Evolutionary conservation across 192 early-diverging fungal species (phyloP).

Genomic region (Podila minutissima): DNA sequence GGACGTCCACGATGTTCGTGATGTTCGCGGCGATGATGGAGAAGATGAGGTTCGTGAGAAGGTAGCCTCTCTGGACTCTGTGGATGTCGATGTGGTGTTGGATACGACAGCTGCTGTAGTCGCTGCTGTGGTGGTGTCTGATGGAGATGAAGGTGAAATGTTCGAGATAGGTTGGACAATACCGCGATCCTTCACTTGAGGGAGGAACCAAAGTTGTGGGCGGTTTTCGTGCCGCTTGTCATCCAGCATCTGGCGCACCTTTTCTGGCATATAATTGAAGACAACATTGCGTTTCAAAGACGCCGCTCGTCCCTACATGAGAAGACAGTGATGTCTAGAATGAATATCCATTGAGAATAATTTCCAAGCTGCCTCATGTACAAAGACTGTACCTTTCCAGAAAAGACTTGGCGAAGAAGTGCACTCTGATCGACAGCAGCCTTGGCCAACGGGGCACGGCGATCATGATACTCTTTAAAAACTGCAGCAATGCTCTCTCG

Average conservation of each 20-base stretch:
- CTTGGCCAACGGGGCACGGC: constrained; percentile 25
- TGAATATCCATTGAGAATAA: neutral
- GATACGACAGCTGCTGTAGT: neutral
- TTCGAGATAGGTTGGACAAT: constrained; percentile 11
- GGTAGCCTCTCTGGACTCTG: neutral
- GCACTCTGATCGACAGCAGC: constrained; percentile 39
- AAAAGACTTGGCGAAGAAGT: constrained; percentile 28
- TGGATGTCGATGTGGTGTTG: neutral
- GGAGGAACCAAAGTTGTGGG: constrained; percentile 44
- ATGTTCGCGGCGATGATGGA: constrained; percentile 12
- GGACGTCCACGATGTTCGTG: constrained; percentile 30
- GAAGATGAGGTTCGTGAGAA: neutral
- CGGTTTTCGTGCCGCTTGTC: constrained; percentile 43
- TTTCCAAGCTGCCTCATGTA: neutral
- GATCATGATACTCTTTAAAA: constrained; percentile 35
- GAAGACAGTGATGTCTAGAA: neutral
- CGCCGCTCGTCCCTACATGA: constrained; percentile 26
- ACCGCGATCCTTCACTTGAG: constrained; percentile 28
- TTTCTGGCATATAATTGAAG: constrained; percentile 51
- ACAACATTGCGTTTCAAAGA: constrained; percentile 41
- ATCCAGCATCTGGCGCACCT: constrained; percentile 28
- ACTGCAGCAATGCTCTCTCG: constrained; percentile 9
- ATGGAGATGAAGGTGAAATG: neutral
- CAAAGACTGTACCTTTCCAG: constrained; percentile 26
- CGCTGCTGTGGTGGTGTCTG: neutral